phyloP scores from a whole-genome alignment of 768 basidiomycete species.

The Exsudoporus frostii region DNA sequence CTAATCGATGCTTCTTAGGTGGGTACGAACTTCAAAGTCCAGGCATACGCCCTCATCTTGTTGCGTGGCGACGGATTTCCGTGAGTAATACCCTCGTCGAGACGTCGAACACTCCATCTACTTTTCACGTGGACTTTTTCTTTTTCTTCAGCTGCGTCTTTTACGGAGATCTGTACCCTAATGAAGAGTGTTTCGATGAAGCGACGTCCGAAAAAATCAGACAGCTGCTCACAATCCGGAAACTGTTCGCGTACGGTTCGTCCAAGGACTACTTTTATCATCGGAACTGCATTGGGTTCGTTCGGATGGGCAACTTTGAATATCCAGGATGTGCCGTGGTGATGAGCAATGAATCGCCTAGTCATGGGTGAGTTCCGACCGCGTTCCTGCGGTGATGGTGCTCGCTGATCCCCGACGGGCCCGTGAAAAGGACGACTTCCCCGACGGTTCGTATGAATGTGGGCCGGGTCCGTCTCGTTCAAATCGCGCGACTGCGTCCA shows the following conservation, averaged over 20 bases:
- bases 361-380: constrained; percentile 14
- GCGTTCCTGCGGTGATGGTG: not conserved
- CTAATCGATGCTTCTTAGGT: constrained; percentile 45
- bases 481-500: not conserved
- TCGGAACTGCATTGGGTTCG: constrained; percentile 72
- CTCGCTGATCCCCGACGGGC: not conserved
- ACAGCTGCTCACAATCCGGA: constrained; percentile 58
- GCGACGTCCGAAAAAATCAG: constrained; percentile 48
- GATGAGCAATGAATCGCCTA: constrained; percentile 50
- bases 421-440: constrained; percentile 17
- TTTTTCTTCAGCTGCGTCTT: constrained; percentile 66
- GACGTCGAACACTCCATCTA: not conserved
- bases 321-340: constrained; percentile 68
- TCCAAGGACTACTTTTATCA: constrained; percentile 57
- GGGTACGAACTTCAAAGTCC: constrained; percentile 64
- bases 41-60: constrained; percentile 79
- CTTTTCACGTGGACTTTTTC: not conserved
- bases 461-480: constrained; percentile 46
- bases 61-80: constrained; percentile 69
- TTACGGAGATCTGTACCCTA: constrained; percentile 79
- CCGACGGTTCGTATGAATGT: constrained; percentile 58
- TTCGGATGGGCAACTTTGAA: constrained; percentile 55
- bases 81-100: constrained; percentile 41
- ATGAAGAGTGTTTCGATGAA: constrained; percentile 61
- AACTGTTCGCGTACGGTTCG: constrained; percentile 63